These are phyloP conservation scores for Ophiostoma fasciatum DNA, from an alignment of 2,329 filamentous ascomycete genomes.

Conservation along the genomic window DNA sequence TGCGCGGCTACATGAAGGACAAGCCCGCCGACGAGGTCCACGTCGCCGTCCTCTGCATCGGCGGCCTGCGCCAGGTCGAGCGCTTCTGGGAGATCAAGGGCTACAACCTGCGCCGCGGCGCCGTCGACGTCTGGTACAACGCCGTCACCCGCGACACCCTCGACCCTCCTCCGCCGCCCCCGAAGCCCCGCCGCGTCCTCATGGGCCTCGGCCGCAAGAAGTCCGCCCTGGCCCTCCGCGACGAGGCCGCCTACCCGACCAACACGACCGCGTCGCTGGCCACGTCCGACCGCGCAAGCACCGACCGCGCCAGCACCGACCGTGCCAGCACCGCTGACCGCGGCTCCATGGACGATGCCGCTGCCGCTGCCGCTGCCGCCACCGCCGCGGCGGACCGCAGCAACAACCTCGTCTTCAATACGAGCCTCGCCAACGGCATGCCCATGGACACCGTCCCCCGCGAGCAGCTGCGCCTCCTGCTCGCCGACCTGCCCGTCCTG, in stretches of 20 bases:
- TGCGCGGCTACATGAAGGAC: constrained; percentile 49
- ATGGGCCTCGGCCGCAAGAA: constrained; percentile 44
- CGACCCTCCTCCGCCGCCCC: constrained; percentile 24
- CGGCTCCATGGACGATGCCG: constrained; percentile 12
- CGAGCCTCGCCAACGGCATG: constrained; percentile 44
- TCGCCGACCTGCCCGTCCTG: constrained; percentile 41
- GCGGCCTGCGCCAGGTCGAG: constrained; percentile 47
- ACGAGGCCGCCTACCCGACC: constrained; percentile 12
- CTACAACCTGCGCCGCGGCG: constrained; percentile 43
- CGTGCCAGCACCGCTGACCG: constrained; percentile 2
- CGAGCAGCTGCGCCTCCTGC: constrained; percentile 34
- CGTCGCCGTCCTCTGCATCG: constrained; percentile 42
- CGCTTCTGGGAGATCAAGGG: constrained; percentile 52
- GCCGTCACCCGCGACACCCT: constrained; percentile 30
- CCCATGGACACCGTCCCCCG: constrained; percentile 41
- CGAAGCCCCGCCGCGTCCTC: constrained; percentile 37
- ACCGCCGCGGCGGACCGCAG: constrained; percentile 12
- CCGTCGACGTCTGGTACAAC: constrained; percentile 46
- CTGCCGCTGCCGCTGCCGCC: too few relatives aligned
- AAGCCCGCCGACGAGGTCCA: constrained; percentile 48
- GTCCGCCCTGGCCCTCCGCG: constrained; percentile 25
- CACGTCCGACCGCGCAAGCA: neutral
- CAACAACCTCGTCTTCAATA: constrained; percentile 37
- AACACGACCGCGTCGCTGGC: neutral
- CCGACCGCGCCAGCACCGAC: too few relatives aligned